These are phyloP conservation scores for Chrysopogon serrulatus DNA, from an alignment of 176 grass and related monocot species.

Conservation along the genomic window DNA sequence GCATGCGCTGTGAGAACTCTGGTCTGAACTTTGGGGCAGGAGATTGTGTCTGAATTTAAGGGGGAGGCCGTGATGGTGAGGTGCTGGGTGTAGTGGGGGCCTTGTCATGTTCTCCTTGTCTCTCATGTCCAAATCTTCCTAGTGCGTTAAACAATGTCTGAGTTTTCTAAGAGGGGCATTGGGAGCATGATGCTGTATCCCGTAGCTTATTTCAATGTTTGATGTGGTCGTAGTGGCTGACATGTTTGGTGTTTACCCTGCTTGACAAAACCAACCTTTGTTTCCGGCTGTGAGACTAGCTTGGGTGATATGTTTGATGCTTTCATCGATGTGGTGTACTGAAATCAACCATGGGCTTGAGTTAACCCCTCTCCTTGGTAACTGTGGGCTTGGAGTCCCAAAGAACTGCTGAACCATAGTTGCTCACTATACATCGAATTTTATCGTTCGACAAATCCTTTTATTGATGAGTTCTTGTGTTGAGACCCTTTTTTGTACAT, in stretches of 20 bases:
- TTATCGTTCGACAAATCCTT: background rate
- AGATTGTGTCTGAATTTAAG: slow-evolving; percentile 41
- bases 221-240: slow-evolving; percentile 44
- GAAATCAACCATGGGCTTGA: background rate
- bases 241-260: slow-evolving; percentile 43
- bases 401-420: background rate
- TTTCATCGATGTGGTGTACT: background rate
- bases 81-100: slow-evolving; percentile 3
- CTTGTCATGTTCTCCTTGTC: slow-evolving; percentile 42
- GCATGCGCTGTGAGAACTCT: background rate
- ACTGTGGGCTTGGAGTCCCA: background rate
- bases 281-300: background rate
- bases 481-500: background rate
- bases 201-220: slow-evolving; percentile 46
- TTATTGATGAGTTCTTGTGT: background rate
- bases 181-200: background rate
- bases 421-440: background rate
- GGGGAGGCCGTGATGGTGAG: background rate
- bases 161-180: slow-evolving; percentile 39
- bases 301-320: slow-evolving; percentile 17
- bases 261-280: slow-evolving; percentile 8
- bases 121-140: slow-evolving; percentile 22
- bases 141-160: slow-evolving; percentile 32
- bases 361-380: background rate
- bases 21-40: slow-evolving; percentile 18